Evolutionary conservation across 345 rosid genomes (phyloP).

Genomic region (Balakata baccata): DNA sequence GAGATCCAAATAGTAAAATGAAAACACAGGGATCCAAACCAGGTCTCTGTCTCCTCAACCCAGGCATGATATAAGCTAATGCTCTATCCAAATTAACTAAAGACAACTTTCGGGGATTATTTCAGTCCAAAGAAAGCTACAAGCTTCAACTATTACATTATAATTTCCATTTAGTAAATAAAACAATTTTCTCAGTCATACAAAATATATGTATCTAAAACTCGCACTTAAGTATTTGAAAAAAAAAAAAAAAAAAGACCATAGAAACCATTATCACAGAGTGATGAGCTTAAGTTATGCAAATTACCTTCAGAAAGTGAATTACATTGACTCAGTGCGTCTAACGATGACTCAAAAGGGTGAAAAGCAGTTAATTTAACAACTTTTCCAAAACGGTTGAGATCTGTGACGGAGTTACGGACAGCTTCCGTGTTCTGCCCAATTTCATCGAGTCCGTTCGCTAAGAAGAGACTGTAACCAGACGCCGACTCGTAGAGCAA

Average conservation of each 20-base stretch:
- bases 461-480: constrained; percentile 55
- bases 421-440: constrained; percentile 85
- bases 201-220: not conserved
- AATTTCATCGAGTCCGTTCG: constrained; percentile 68
- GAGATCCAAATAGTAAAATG: too few relatives aligned
- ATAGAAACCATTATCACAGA: too few relatives aligned
- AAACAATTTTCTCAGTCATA: not conserved
- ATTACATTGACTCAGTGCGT: constrained; percentile 75
- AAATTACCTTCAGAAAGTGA: constrained; percentile 73
- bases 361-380: constrained; percentile 68
- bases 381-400: constrained; percentile 73
- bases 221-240: too few relatives aligned
- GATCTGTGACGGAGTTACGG: constrained; percentile 60
- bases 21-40: too few relatives aligned
- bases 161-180: not conserved
- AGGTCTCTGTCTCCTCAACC: too few relatives aligned
- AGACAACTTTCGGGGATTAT: not conserved
- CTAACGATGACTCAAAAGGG: constrained; percentile 63
- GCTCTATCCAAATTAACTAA: not conserved
- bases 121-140: not conserved
- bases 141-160: not conserved
- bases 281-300: too few relatives aligned
- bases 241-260: too few relatives aligned
- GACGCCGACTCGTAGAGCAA: constrained; percentile 69
- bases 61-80: too few relatives aligned